These are phyloP conservation scores for Cladosporium austrohemisphaericum DNA, from an alignment of 2,329 filamentous ascomycete genomes.

Conservation along the genomic window DNA sequence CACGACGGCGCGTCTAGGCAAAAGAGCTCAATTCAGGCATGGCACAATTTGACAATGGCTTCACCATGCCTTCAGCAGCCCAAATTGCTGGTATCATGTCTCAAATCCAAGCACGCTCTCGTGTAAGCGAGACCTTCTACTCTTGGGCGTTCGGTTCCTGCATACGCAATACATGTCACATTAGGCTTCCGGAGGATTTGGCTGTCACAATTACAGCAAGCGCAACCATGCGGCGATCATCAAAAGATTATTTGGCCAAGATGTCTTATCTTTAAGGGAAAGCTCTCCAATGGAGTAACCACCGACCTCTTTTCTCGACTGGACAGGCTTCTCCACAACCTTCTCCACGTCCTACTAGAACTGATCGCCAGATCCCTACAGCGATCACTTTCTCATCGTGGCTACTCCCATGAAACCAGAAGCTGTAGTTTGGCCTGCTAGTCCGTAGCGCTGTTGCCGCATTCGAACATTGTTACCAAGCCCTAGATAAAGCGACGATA, in stretches of 20 bases:
- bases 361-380: conserved; percentile 6
- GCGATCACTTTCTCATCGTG: conserved; percentile 2
- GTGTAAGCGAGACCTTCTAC: not conserved
- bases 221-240: conserved; percentile 3
- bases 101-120: too few relatives aligned
- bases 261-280: not conserved
- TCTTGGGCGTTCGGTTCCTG: not conserved
- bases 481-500: not conserved
- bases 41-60: too few relatives aligned
- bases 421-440: not conserved
- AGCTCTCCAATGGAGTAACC: not conserved
- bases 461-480: not conserved
- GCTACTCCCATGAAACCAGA: conserved; percentile 8
- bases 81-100: too few relatives aligned
- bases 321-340: not conserved
- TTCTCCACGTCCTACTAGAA: not conserved
- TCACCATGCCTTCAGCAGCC: too few relatives aligned
- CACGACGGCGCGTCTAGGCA: too few relatives aligned
- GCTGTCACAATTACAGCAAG: conserved; percentile 3
- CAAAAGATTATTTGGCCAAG: not conserved
- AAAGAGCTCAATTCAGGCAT: too few relatives aligned
- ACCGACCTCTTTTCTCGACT: not conserved
- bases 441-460: not conserved
- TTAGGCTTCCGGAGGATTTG: not conserved
- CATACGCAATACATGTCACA: not conserved